phyloP scores from a whole-genome alignment of 495 filamentous ascomycete species.

The Aspergillus conjunctus region DNA sequence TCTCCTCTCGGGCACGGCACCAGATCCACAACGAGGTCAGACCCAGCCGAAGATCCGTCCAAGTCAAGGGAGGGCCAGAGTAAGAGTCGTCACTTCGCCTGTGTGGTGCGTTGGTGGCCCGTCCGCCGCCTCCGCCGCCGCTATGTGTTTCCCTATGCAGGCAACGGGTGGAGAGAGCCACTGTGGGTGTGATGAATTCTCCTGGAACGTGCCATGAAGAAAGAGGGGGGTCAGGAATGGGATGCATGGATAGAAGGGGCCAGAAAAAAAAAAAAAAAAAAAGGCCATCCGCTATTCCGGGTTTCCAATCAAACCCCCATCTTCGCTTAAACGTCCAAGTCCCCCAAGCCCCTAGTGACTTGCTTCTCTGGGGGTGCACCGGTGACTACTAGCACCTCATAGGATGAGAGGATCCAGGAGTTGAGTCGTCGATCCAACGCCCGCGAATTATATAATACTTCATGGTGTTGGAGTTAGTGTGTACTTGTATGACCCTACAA shows the following conservation, averaged over 20 bases:
- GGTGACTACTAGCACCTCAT: too few relatives aligned
- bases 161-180: conserved; percentile 25
- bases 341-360: background rate
- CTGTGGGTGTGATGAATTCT: conserved; percentile 7
- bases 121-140: conserved; percentile 19
- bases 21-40: conserved; percentile 26
- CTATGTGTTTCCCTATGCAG: conserved; percentile 25
- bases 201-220: conserved; percentile 20
- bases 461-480: background rate
- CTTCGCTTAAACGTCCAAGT: background rate
- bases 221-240: background rate
- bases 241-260: conserved; percentile 9
- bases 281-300: background rate
- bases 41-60: conserved; percentile 29
- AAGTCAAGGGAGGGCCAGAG: conserved; percentile 13
- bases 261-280: conserved; percentile 3
- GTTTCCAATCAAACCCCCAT: conserved; percentile 2
- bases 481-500: background rate
- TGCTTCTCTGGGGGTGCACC: background rate
- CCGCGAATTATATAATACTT: background rate
- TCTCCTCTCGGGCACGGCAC: conserved; percentile 25
- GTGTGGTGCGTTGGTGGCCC: conserved; percentile 14
- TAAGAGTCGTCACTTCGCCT: conserved; percentile 11
- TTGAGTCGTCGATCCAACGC: background rate
- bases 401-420: background rate